Evolutionary conservation across 345 rosid genomes (phyloP), one percentile per base, ranked within the genome.

Genomic region (Arabis alpina): DNA sequence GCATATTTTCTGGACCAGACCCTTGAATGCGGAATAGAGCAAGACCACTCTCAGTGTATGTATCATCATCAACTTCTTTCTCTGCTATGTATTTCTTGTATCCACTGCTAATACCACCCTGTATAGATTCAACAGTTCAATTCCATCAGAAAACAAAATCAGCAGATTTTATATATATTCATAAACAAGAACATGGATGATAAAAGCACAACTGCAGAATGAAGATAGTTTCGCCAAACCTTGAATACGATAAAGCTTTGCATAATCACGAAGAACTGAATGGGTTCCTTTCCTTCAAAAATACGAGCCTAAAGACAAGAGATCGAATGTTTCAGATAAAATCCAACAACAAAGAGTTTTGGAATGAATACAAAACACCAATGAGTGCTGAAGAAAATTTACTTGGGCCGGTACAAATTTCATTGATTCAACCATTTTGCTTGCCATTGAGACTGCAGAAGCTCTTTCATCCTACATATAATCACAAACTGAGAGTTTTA

Each of bases 1-100:
- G 99, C 98, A 94, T 91, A 79, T 91, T 88, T 45, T 94, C 98
- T 15, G 98, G 97, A 81, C 99, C 99, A 70, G 96, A 84, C 54
- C 99, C 99, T 79, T 94, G 98, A 69, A 94, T 80, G 30, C 93
- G 92, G 77, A 94, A 94, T 43, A 94, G 72, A 48, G 99, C 99
- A 74, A 87, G 47, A 47, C 95, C 88, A 54, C 88, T 86, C 78
- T 89, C 93, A 48, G 68, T 80, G 63, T 89, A 94, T 39, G 96
- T 91, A 53, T 83, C 87, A 75, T 91, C 93, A 9, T 85, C 88
- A 57, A 87, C 77, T 83, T 80, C 96, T 60, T 84, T 89, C 79
- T 89, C 93, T 36, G 81, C 83, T 79, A 88, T 68, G 71, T 80
- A 79, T 25, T 81, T 87, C 90, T 91, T 91, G 86, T 89, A 94